Conservation (phyloP, 164 flowering plant genomes). For the Liquidambar formosana region DNA sequence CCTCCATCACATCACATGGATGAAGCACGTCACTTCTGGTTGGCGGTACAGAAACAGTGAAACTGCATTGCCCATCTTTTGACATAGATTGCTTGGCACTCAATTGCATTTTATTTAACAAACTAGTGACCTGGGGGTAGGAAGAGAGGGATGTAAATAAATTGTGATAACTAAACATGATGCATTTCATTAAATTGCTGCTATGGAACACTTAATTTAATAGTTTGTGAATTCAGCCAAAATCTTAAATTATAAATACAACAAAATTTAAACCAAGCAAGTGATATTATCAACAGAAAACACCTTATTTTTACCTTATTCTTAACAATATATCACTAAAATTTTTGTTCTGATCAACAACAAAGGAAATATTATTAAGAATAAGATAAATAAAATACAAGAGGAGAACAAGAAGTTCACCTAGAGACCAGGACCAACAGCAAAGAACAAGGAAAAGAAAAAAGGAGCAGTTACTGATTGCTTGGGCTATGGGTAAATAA, state of each 20-base stretch:
- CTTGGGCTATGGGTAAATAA: too few relatives aligned
- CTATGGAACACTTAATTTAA: background rate
- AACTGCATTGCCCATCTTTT: conserved; percentile 33
- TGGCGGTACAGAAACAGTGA: conserved; percentile 81
- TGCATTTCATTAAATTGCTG: background rate
- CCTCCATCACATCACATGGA: conserved; percentile 99
- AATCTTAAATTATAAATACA: background rate
- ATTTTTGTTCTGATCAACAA: too few relatives aligned
- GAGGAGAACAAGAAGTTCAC: too few relatives aligned
- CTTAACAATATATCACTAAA: too few relatives aligned
- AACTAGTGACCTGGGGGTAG: conserved; percentile 45
- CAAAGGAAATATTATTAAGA: too few relatives aligned
- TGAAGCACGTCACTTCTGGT: conserved; percentile 96
- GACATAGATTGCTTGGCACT: conserved; percentile 48
- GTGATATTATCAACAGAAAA: background rate
- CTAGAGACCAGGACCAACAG: too few relatives aligned
- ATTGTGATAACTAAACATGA: background rate
- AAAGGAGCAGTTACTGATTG: too few relatives aligned
- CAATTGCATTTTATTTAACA: conserved; percentile 88
- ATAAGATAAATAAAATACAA: too few relatives aligned
- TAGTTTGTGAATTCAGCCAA: background rate
- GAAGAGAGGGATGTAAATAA: background rate
- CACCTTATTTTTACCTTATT: too few relatives aligned
- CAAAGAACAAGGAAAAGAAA: too few relatives aligned
- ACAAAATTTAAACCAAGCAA: too few relatives aligned